phyloP scores from a whole-genome alignment of 768 basidiomycete genomes.

The Cyathus striatus region DNA sequence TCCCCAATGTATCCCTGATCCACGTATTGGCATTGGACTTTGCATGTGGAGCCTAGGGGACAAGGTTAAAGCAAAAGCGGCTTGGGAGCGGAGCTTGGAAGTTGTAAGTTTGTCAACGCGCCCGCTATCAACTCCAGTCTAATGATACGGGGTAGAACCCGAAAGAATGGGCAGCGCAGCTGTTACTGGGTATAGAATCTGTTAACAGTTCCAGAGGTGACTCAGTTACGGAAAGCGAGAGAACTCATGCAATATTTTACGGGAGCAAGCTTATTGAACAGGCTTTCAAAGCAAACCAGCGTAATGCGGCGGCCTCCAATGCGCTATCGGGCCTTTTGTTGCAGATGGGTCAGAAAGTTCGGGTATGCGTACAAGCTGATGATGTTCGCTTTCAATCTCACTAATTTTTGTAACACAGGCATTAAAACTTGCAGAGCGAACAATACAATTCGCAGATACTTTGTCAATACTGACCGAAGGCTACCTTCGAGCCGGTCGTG shows the following conservation, averaged over 20 bases:
- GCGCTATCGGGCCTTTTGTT: conserved; percentile 79
- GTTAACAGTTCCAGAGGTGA: conserved; percentile 83
- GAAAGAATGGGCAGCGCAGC: conserved; percentile 68
- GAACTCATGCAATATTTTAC: conserved; percentile 49
- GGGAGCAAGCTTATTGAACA: conserved; percentile 71
- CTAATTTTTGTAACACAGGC: conserved; percentile 46
- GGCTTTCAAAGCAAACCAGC: conserved; percentile 77
- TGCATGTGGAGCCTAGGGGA: conserved; percentile 91
- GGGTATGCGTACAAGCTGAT: conserved; percentile 34
- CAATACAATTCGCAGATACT: conserved; percentile 91
- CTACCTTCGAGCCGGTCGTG: conserved; percentile 77
- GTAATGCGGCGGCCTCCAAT: conserved; percentile 78
- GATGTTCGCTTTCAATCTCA: neutral
- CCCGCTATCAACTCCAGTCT: neutral
- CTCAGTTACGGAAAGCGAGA: conserved; percentile 56
- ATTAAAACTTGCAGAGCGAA: conserved; percentile 88
- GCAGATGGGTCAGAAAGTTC: conserved; percentile 58
- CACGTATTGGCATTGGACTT: conserved; percentile 91
- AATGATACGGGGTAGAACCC: conserved; percentile 50
- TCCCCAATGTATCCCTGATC: conserved; percentile 83
- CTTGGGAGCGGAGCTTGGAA: conserved; percentile 88
- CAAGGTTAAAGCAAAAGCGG: conserved; percentile 73
- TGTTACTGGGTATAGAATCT: conserved; percentile 81
- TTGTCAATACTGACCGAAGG: conserved; percentile 82
- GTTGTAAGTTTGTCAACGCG: conserved; percentile 47